A percentile compares a stretch with the other conserved stretches of the same genome.
Conservation (phyloP, 129 eudicot genomes). For the Sambucus nigra region DNA sequence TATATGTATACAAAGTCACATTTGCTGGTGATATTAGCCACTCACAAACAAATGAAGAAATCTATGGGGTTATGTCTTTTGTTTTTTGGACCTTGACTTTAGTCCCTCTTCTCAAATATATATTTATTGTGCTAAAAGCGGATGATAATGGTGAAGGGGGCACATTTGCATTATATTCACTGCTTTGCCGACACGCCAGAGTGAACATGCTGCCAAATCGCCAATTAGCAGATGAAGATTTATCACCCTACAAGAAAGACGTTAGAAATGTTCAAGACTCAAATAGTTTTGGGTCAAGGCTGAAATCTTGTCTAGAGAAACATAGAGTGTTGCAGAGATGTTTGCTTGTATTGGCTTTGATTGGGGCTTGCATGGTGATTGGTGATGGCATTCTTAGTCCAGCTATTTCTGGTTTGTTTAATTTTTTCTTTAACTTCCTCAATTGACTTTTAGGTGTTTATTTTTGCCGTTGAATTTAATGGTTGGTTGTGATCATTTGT, state of each 20-base stretch:
- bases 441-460: neutral
- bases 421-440: neutral
- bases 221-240: too few relatives aligned
- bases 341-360: conserved; percentile 71
- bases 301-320: conserved; percentile 65
- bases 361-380: conserved; percentile 98
- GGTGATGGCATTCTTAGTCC: conserved; percentile 86
- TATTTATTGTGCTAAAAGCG: conserved; percentile 78
- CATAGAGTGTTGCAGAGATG: conserved; percentile 69
- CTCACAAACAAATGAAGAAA: conserved; percentile 68
- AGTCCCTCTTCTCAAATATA: conserved; percentile 77
- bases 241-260: conserved; percentile 57
- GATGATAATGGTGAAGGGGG: conserved; percentile 99
- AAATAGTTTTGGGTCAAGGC: conserved; percentile 51
- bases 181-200: conserved; percentile 79
- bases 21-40: conserved; percentile 89
- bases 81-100: conserved; percentile 89
- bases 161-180: conserved; percentile 84
- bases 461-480: conserved; percentile 3
- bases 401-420: conserved; percentile 65
- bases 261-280: conserved; percentile 18
- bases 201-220: conserved; percentile 73
- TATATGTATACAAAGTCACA: conserved; percentile 78
- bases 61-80: conserved; percentile 65
- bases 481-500: conserved; percentile 14